Evolutionary conservation across 495 filamentous ascomycete genomes (phyloP), one percentile per base, ranked within the genome.

Genomic region (Talaromyces thailandensis): DNA sequence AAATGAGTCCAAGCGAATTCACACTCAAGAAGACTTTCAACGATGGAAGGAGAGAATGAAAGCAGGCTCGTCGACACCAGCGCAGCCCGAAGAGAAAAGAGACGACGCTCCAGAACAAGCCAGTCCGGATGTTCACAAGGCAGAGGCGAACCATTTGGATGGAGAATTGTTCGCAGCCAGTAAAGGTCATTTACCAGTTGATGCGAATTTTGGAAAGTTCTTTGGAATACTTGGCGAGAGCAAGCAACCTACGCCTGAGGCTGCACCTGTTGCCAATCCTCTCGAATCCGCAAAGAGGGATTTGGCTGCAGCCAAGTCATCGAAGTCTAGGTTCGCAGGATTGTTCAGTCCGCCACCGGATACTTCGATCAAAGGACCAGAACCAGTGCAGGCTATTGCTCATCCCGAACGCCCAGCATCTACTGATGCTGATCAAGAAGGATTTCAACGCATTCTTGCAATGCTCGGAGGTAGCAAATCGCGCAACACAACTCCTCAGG

Each of bases 21-120:
- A 89, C 69, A 96, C 89, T 9, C 87, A 89, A 68, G 92, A 95
- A 68, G 92, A 98, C 61, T 98, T 98, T 71, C 88, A 96, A 73
- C 88, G 88, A 63, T 98, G 95, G 85, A 96, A 97, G 76, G 90
- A 94, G 65, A 79, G 77, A 56, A 95, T 96, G 93, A 96, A 93
- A 71, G 86, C 87, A 28, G 73, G 77, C 69, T 76, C 76, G 51
- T 67, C 69, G 0, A 21, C 50, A 28, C 62, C 74, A 67, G 58
- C 65, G 66, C 69, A 69, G 70, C 71, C 62, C 5, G 81, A 74
- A 40, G 81, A 84, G 63, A 85, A 84, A 70, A 73, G 67, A 43
- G 71, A 79, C 28, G 67, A 66, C 43, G 62, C 70, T 3, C 64
- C 62, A 32, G 79, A 80, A 51, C 66, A 70, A 16, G 29, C 64